Base-by-base conservation (phyloP, 768 basidiomycete genomes). In the Hygrophorus pudorinus region DNA sequence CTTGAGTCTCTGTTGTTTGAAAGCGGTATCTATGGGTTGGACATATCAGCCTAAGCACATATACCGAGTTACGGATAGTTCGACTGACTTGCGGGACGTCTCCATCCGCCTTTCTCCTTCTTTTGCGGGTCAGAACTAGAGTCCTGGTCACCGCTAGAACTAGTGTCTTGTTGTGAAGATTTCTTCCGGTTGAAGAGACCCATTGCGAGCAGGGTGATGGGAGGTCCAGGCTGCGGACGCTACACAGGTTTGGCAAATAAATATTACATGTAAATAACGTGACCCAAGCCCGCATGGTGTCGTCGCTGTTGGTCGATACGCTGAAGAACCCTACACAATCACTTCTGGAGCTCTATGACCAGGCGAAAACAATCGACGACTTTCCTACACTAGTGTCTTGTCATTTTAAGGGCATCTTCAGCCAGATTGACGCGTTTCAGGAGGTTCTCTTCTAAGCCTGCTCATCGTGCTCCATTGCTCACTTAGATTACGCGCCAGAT, bases 1-100 rank as follows among this genome's bases (percentile, higher is more conserved):
- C 70, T 97, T 98, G 59, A 99, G 78, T 45, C 96, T 85, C 65
- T 99, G 96, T 63, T 99, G 96, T 68, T 96, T 98, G 77, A 96
- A 97, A 32, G 93, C 94, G 47, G 93, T 97, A 65, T 97, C 91
- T 96, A 62, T 40, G 43, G 45, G 51, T 53, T 35, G 33, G 48
- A 56, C 45, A 49, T 51, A 51, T 28, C 17, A 50, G 41, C 48
- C 36, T 16, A 38, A 44, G 41, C 18, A 40, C 14, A 14, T 40
- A 43, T 44, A 42, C 38, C 48, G 37, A 48, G 44, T 40, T 35
- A 29, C 21, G 20, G 36, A 37, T 35, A n/a, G n/a, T n/a, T n/a
- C 2, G 38, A 16, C 33, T 51, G 55, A 86, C 88, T 91, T 38
- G 89, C 89, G 48, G 89, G 89, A 51, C 81, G 66, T 52, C 76